phyloP scores from a whole-genome alignment of 768 basidiomycete species.

The Phanerochaete carnosa region DNA sequence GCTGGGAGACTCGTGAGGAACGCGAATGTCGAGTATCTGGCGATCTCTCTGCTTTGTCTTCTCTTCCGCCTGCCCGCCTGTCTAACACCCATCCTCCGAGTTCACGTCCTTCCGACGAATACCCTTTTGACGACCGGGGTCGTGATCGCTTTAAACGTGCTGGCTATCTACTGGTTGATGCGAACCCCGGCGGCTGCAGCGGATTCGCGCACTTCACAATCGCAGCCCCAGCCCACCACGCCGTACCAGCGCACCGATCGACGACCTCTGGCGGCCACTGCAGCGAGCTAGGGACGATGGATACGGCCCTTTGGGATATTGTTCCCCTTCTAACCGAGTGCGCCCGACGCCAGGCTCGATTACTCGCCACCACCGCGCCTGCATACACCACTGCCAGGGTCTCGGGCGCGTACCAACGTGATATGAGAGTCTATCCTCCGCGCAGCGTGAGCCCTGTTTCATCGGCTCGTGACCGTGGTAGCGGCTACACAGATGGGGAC shows the following conservation, averaged over 20 bases:
- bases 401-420: conserved; percentile 18
- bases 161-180: conserved; percentile 17
- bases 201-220: no score
- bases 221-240: no score
- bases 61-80: conserved; percentile 8
- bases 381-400: conserved; percentile 16
- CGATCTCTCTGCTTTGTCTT: conserved; percentile 11
- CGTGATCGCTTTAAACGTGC: conserved; percentile 19
- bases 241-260: conserved; percentile 11
- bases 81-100: conserved; percentile 23
- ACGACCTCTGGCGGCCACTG: conserved; percentile 24
- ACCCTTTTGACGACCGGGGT: conserved; percentile 19
- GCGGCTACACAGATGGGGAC: no score
- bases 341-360: conserved; percentile 1
- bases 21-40: conserved; percentile 23
- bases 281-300: conserved; percentile 26
- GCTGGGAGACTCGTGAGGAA: no score
- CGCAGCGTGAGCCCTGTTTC: no score
- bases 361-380: conserved; percentile 14
- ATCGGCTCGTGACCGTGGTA: no score
- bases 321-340: no score
- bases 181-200: no score
- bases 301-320: conserved; percentile 9
- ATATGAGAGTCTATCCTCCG: conserved; percentile 5
- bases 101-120: conserved; percentile 21